A percentile compares a stretch with the other conserved stretches of the same genome.
Conservation (phyloP, 371 early-diverging fungal genomes). For the Blyttiomyces sp. region DNA sequence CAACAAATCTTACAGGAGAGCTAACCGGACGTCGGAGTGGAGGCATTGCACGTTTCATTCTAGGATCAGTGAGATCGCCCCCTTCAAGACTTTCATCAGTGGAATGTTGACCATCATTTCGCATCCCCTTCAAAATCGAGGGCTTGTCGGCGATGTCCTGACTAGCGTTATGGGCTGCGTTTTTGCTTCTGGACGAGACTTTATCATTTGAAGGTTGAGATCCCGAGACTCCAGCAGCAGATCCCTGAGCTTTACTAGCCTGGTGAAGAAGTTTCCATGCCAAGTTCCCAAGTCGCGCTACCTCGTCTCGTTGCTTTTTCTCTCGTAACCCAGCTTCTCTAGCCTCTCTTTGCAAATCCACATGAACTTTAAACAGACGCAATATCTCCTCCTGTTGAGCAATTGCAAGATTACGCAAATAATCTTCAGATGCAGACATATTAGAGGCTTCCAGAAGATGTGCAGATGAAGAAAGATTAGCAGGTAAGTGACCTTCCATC, state of each 20-base stretch:
- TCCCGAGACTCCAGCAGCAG: neutral
- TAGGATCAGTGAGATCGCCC: too few species aligned
- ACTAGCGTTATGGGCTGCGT: too few species aligned
- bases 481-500: too few species aligned
- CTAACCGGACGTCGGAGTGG: neutral
- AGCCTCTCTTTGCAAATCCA: neutral
- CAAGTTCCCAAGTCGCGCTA: neutral
- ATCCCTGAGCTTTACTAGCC: slow-evolving; percentile 1
- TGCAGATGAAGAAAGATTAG: too few species aligned
- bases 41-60: too few species aligned
- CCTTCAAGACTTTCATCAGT: too few species aligned
- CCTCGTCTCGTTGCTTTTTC: slow-evolving; percentile 1
- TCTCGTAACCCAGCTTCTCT: slow-evolving; percentile 8
- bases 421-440: slow-evolving; percentile 7
- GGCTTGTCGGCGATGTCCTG: too few species aligned
- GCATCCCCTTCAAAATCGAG: too few species aligned
- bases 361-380: neutral
- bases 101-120: too few species aligned
- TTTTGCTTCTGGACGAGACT: too few species aligned
- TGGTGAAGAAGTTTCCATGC: slow-evolving; percentile 5
- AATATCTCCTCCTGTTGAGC: slow-evolving; percentile 11
- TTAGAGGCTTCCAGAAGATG: too few species aligned
- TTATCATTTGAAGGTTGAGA: too few species aligned
- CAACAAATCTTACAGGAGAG: slow-evolving; percentile 4
- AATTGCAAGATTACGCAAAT: slow-evolving; percentile 6